Percentiles rank a stretch among this genome's conserved stretches.
phyloP scores from a whole-genome alignment of 805 yeast species.

The Monosporozyma solicola region DNA sequence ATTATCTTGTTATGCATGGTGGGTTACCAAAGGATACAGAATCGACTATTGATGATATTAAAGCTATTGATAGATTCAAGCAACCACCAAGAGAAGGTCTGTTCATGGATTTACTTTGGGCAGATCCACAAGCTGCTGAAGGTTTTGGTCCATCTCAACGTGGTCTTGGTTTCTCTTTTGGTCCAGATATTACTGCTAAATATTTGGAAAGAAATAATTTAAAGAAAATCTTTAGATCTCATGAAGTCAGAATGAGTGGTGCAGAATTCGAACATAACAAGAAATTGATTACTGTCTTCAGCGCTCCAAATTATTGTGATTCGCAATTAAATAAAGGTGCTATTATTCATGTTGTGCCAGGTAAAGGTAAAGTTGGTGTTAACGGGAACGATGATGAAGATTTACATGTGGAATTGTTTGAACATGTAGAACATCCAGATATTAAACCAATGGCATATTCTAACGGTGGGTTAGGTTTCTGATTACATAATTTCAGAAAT shows the following conservation, averaged over 20 bases:
- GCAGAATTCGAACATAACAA: constrained; percentile 83
- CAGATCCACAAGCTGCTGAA: constrained; percentile 75
- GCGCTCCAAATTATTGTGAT: constrained; percentile 98
- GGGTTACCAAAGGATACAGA: constrained; percentile 79
- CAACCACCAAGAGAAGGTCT: constrained; percentile 90
- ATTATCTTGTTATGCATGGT: constrained; percentile 89
- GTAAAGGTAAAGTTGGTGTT: constrained; percentile 31
- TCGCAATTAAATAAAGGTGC: constrained; percentile 87
- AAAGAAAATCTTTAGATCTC: constrained; percentile 81
- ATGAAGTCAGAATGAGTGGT: constrained; percentile 91
- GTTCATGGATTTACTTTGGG: constrained; percentile 96
- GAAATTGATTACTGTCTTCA: constrained; percentile 82
- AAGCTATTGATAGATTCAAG: constrained; percentile 58
- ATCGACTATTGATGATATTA: constrained; percentile 65
- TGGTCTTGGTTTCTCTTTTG: constrained; percentile 94
- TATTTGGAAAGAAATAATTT: constrained; percentile 68
- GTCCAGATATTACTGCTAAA: constrained; percentile 82
- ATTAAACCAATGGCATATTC: constrained; percentile 93
- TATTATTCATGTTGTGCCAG: constrained; percentile 55
- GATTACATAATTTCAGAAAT: background rate
- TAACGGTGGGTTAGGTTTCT: constrained; percentile 36
- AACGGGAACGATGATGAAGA: constrained; percentile 37
- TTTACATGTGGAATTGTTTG: constrained; percentile 52
- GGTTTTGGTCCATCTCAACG: constrained; percentile 88
- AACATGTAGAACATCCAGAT: constrained; percentile 84